These are phyloP conservation scores for Passalora sequoiae DNA, from an alignment of 2,329 filamentous ascomycete species.

Conservation along the genomic window DNA sequence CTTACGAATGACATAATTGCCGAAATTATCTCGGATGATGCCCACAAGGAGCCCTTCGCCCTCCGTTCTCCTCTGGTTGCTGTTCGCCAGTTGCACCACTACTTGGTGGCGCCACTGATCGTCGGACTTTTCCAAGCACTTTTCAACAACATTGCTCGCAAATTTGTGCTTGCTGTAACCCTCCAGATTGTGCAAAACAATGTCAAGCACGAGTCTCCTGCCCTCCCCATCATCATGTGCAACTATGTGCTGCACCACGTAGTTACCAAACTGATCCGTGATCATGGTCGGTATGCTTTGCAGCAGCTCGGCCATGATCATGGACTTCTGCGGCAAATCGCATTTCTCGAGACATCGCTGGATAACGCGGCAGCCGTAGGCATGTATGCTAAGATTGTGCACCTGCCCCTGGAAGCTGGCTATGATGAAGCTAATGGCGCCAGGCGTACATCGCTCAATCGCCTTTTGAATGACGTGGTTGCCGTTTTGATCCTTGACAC, in stretches of 20 bases:
- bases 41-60: conserved; percentile 66
- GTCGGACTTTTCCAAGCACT: conserved; percentile 71
- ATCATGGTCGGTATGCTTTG: conserved; percentile 66
- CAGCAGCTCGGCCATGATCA: conserved; percentile 75
- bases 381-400: conserved; percentile 66
- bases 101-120: conserved; percentile 66
- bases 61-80: conserved; percentile 42
- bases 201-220: conserved; percentile 63
- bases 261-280: conserved; percentile 88
- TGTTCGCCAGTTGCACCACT: conserved; percentile 54
- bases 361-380: conserved; percentile 86
- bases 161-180: conserved; percentile 88
- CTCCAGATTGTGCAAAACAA: conserved; percentile 68
- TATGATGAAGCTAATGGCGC: conserved; percentile 81
- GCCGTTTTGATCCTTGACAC: conserved; percentile 82
- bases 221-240: conserved; percentile 69
- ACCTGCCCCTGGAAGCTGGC: conserved; percentile 72
- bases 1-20: conserved; percentile 96
- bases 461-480: conserved; percentile 97
- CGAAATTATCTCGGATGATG: conserved; percentile 85
- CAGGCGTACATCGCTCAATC: conserved; percentile 70
- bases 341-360: conserved; percentile 87
- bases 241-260: conserved; percentile 91
- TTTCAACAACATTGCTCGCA: conserved; percentile 95
- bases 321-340: conserved; percentile 59